Base-by-base conservation (phyloP, 2,329 filamentous ascomycete species). In the Orbilia quercus region DNA sequence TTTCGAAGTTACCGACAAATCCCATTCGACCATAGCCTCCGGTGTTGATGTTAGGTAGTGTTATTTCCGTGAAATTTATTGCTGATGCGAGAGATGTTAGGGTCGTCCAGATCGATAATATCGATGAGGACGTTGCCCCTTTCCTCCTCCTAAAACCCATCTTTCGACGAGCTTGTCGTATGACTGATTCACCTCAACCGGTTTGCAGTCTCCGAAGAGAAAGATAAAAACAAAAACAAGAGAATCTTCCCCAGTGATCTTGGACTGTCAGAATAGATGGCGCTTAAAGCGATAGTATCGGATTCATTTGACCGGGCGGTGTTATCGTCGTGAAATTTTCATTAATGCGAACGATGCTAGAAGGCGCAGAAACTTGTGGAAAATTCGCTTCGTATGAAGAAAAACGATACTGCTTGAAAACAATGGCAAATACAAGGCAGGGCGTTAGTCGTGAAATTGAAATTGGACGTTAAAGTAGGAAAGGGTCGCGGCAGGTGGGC, bases 1-100 rank as follows among this genome's bases (percentile, higher is more conserved):
- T 91, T 78, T 91, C 88, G 80, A 96, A 99, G 81, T 97, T 89
- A 77, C 95, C 95, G 4, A 72, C 60, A 45, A 72, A 59, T 38
- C 67, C 67, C 67, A 72, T 72, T 12, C 67, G 53, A 14, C 67
- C 67, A 48, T 72, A 72, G 50, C 53, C 67, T 14, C 36, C 34
- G 11, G 67, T 72, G n/a, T 45, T 20, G 7, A 72, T 53, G 48
- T 65, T 65, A 4, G 67, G 67, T 51, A 65, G 23, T 23, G 59
- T 22, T 47, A 72, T 50, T 57, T 62, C 53, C 16, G 67, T 72
- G 44, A 72, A 72, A 53, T 72, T 72, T 20, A 72, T 38, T 2
- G 67, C 67, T 0, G 67, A 72, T 18, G 38, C 67, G 51, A 72
- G 44, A 31, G 67, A 59, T 47, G 59, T 54, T 44, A 72, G 42